Conservation (phyloP, 2,329 filamentous ascomycete genomes). For the Plenodomus tracheiphilus region DNA sequence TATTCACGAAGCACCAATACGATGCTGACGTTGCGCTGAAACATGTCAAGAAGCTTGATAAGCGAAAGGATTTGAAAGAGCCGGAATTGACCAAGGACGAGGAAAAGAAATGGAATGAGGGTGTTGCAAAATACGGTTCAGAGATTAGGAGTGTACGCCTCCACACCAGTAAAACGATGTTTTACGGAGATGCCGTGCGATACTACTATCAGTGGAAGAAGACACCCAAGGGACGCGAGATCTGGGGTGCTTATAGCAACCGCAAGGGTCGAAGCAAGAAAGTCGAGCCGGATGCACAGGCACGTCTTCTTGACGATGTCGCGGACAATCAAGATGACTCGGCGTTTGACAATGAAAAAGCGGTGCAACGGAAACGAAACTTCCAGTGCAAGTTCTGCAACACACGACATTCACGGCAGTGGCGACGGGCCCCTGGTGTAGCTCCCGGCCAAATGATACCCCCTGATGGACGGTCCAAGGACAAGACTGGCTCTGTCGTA, state of each 20-base stretch:
- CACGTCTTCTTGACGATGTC: slow-evolving; percentile 86
- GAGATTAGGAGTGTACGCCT: slow-evolving; percentile 82
- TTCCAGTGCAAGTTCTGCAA: slow-evolving; percentile 95
- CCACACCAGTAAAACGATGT: slow-evolving; percentile 77
- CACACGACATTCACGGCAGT: slow-evolving; percentile 79
- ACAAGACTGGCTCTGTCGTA: slow-evolving; percentile 75
- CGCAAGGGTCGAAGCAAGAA: slow-evolving; percentile 90
- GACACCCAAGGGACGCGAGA: slow-evolving; percentile 76
- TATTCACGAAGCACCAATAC: slow-evolving; percentile 73
- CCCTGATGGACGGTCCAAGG: slow-evolving; percentile 72
- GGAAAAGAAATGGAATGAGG: slow-evolving; percentile 89
- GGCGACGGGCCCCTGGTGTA: slow-evolving; percentile 84
- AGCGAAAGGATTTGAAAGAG: slow-evolving; percentile 75
- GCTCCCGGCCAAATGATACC: slow-evolving; percentile 70
- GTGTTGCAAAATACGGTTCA: slow-evolving; percentile 84
- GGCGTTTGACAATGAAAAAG: slow-evolving; percentile 90
- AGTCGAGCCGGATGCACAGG: slow-evolving; percentile 56
- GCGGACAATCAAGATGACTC: slow-evolving; percentile 93
- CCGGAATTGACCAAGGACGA: slow-evolving; percentile 78
- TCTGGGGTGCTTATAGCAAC: slow-evolving; percentile 88
- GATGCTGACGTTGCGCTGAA: slow-evolving; percentile 71
- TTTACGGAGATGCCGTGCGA: slow-evolving; percentile 78
- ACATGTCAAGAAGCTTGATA: slow-evolving; percentile 68
- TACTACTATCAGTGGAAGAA: slow-evolving; percentile 99
- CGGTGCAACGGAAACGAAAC: slow-evolving; percentile 72